These are phyloP conservation scores for Miamiensis avidus DNA, from an alignment of 169 alveolate species.

Conservation along the genomic window DNA sequence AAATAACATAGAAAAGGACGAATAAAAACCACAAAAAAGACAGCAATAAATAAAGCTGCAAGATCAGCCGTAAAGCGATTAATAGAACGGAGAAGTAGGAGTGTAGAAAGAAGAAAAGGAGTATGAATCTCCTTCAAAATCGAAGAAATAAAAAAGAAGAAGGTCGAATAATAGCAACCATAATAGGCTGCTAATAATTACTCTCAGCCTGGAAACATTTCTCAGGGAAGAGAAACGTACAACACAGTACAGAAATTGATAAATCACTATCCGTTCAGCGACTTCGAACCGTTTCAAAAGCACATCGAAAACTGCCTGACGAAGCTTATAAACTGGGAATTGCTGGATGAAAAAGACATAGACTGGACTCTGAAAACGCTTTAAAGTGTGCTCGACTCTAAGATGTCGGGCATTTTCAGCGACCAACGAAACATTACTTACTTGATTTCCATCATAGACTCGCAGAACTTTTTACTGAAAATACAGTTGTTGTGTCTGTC, in stretches of 20 bases:
- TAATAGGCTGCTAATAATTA: too few relatives aligned
- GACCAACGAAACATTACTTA: not conserved
- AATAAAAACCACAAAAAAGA: too few relatives aligned
- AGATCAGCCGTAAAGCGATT: too few relatives aligned
- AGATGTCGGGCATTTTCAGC: not conserved
- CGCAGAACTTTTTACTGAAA: not conserved
- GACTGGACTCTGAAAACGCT: not conserved
- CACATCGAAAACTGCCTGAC: not conserved
- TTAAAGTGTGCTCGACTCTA: not conserved
- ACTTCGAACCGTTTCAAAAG: not conserved
- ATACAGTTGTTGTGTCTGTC: too few relatives aligned
- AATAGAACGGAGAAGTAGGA: too few relatives aligned
- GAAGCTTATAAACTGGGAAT: not conserved
- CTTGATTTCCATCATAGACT: not conserved
- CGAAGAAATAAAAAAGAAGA: too few relatives aligned
- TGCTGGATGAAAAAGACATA: not conserved
- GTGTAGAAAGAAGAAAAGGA: too few relatives aligned
- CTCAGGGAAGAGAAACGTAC: not conserved
- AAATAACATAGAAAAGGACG: too few relatives aligned
- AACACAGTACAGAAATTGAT: not conserved
- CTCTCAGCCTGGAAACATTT: too few relatives aligned
- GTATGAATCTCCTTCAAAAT: too few relatives aligned
- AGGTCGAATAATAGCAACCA: too few relatives aligned
- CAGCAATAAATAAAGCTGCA: too few relatives aligned
- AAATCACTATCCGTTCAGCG: not conserved